Evolutionary conservation across 2,329 filamentous ascomycete species (phyloP), one percentile per base, ranked within the genome.

Genomic region (Fusarium coffeatum): DNA sequence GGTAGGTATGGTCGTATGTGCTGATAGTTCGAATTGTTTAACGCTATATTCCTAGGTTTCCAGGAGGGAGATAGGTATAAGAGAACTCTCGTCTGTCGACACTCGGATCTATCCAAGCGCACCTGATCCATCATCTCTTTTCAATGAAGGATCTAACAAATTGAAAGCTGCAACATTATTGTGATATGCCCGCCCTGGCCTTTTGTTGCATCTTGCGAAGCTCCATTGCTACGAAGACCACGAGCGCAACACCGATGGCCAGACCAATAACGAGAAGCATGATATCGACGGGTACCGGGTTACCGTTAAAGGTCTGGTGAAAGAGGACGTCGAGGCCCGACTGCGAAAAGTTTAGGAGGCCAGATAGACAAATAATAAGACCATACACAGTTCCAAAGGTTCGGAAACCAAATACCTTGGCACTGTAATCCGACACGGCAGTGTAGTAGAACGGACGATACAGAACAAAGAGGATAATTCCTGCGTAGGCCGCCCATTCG

Each of bases 351-450:
- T 97, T 97, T 75, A 94, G 86, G 1, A 97, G 78, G 1, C 94
- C 94, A 0, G 93, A 91, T 3, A 96, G 82, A 79, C 93, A 97
- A 72, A 97, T 97, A 71, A 97, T 92, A 22, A 94, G 86, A 13
- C 94, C 94, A 79, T 97, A 97, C n/a, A 98, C 93, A 60, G 93
- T 97, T 47, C 94, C 94, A 73, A 97, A 97, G 0, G 93, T 97
- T 65, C 90, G 87, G 81, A 97, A 97, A 18, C 94, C 94, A 78
- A 97, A 97, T 37, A 97, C 93, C 81, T 97, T 97, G 65, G 93
- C 93, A 22, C 89, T 88, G 79, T 97, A 97, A 81, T 97, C 94
- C 62, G 91, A 95, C 61, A 97, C 92, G 10, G 93, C 89, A 1
- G 93, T 97, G 82, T 97, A 97, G 81, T 97, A 98, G 30, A 97